These are phyloP conservation scores for Saprolegnia parasitica DNA, from an alignment of 352 stramenopile species.

Conservation along the genomic window DNA sequence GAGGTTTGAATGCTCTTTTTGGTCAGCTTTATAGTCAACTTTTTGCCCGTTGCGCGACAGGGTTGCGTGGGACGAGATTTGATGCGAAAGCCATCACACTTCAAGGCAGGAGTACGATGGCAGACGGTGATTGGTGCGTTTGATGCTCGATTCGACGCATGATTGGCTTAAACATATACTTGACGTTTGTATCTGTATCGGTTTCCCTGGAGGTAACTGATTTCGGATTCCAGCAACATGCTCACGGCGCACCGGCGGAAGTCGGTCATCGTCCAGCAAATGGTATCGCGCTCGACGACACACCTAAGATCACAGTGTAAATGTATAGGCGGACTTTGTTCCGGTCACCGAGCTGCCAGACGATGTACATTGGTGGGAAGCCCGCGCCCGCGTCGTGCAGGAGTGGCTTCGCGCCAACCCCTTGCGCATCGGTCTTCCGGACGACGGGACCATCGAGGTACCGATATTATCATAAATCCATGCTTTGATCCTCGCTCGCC, in stretches of 20 bases:
- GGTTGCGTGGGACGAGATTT: too few relatives aligned
- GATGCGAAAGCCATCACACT: too few relatives aligned
- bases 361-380: slow-evolving; percentile 43
- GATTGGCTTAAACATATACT: background rate
- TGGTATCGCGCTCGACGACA: background rate
- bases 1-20: too few relatives aligned
- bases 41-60: too few relatives aligned
- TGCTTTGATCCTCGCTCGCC: too few relatives aligned
- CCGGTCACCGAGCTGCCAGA: slow-evolving; percentile 2
- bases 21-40: too few relatives aligned
- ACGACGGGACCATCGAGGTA: slow-evolving; percentile 70
- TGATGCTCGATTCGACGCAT: too few relatives aligned
- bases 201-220: background rate
- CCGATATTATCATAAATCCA: too few relatives aligned
- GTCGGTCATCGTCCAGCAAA: slow-evolving; percentile 19
- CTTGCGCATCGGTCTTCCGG: slow-evolving; percentile 52
- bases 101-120: too few relatives aligned
- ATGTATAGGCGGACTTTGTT: slow-evolving; percentile 6
- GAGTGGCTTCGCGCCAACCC: slow-evolving; percentile 63
- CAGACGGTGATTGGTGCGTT: background rate
- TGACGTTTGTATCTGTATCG: background rate
- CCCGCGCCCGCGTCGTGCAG: slow-evolving; percentile 55
- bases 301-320: background rate
- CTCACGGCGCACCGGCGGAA: slow-evolving; percentile 15
- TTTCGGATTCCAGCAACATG: background rate